Base-by-base conservation (phyloP, 2,329 filamentous ascomycete genomes). In the Emericellopsis atlantica region DNA sequence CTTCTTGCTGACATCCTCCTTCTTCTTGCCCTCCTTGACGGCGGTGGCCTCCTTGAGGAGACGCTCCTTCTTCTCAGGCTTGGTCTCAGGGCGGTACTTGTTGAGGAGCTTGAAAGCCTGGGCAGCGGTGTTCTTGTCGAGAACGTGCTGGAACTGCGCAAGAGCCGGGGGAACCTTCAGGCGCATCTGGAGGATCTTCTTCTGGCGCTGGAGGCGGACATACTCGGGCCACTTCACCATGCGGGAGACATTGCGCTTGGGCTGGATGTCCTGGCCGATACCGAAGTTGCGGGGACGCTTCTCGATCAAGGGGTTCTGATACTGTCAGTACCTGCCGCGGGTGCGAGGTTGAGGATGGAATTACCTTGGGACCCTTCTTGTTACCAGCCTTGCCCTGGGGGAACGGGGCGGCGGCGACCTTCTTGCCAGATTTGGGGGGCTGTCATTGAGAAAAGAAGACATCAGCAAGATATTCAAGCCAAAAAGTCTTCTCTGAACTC, bases 391-490 rank as follows among this genome's bases (percentile, higher is more conserved):
- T 95, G 62, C 81, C 79, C 75, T 89, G 81, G 64, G 88, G 85
- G 81, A 94, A 95, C 67, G 92, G 92, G 73, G 92, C 88, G 66
- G 92, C 76, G 60, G 92, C 92, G 72, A 86, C 82, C 79, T 95
- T 96, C 85, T 95, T 96, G 77, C 88, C 88, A 62, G 75, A 66
- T 76, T 96, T 98, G 66, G 90, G 85, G 84, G 92, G 87, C 92
- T 96, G 76, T 96, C 89, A 96, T 96, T 92, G 90, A 96, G 90
- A 87, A 93, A 89, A 92, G 84, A 94, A 87, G 81, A 86, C 73
- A 87, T 94, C 84, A 95, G 88, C 83, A 70, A 76, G 74, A 79
- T 77, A 81, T 81, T 39, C 81, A 74, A 75, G 80, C 79, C 69
- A 69, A 70, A 70, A 72, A 74, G 74, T 84, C 82, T 87, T 84